Conservation (phyloP, 208 protist species). For the Trypanosoma brucei region DNA sequence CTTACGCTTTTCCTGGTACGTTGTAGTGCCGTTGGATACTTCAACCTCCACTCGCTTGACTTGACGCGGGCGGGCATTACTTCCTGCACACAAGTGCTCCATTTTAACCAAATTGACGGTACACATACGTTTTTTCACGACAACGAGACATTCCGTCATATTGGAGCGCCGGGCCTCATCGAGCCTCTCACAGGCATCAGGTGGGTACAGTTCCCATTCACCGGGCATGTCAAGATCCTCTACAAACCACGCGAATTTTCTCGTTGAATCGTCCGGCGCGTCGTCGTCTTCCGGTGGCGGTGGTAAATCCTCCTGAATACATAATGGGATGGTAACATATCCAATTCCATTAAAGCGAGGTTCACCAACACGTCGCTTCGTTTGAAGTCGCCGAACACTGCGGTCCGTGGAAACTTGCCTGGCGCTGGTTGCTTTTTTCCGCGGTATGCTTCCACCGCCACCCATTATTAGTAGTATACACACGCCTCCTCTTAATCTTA, state of each 20-base stretch:
- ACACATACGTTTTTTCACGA: slow-evolving; percentile 54
- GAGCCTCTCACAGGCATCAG: slow-evolving; percentile 43
- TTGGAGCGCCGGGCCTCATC: slow-evolving; percentile 47
- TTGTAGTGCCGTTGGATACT: slow-evolving; percentile 23
- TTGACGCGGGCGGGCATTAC: slow-evolving; percentile 25
- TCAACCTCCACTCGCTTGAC: slow-evolving; percentile 49
- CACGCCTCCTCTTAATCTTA: too few species aligned
- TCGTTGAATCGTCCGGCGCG: not conserved
- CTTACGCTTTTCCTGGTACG: slow-evolving; percentile 16
- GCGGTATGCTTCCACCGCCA: too few species aligned
- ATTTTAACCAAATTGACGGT: slow-evolving; percentile 54
- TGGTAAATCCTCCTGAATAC: slow-evolving; percentile 2
- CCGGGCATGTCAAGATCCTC: slow-evolving; percentile 49
- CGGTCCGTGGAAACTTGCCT: not conserved
- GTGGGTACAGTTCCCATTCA: slow-evolving; percentile 55
- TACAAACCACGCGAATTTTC: slow-evolving; percentile 60
- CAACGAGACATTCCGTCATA: slow-evolving; percentile 35
- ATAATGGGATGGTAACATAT: not conserved
- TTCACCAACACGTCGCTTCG: not conserved
- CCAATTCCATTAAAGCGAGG: not conserved
- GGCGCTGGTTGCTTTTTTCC: not conserved
- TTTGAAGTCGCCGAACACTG: not conserved
- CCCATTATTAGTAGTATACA: too few species aligned
- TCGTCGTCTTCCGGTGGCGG: slow-evolving; percentile 8
- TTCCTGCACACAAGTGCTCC: slow-evolving; percentile 31